Evolutionary conservation across 2,329 filamentous ascomycete species (phyloP).

Genomic region (Diaporthe amygdali): DNA sequence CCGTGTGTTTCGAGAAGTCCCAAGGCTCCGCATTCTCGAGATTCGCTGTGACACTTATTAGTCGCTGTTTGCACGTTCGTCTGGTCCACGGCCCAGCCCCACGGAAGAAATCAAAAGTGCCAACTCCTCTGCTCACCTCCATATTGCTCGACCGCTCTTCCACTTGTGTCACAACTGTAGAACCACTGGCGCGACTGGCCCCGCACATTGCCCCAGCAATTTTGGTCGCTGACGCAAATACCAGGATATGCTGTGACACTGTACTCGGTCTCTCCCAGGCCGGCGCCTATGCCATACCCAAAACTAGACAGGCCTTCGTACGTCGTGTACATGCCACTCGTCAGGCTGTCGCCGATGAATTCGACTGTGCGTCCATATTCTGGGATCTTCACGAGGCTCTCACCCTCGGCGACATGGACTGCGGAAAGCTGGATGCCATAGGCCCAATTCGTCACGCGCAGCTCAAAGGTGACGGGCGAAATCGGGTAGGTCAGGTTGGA

Average conservation of each 20-base stretch:
- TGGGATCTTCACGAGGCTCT: slow-evolving; percentile 49
- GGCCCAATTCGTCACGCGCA: slow-evolving; percentile 66
- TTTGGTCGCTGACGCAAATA: slow-evolving; percentile 59
- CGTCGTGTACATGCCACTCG: slow-evolving; percentile 61
- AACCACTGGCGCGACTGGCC: slow-evolving; percentile 63
- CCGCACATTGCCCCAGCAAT: slow-evolving; percentile 58
- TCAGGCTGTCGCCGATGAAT: slow-evolving; percentile 54
- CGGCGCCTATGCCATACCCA: slow-evolving; percentile 59
- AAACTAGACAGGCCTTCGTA: slow-evolving; percentile 64
- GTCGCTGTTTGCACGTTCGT: not conserved
- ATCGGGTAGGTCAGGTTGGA: slow-evolving; percentile 48
- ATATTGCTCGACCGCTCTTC: slow-evolving; percentile 49
- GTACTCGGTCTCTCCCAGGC: slow-evolving; percentile 63
- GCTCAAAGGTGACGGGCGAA: slow-evolving; percentile 55
- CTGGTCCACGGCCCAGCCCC: no score
- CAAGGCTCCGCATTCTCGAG: slow-evolving; percentile 47
- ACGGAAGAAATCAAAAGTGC: not conserved
- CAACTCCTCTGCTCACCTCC: slow-evolving; percentile 38
- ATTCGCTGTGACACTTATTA: not conserved
- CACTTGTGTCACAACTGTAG: slow-evolving; percentile 59
- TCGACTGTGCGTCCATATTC: slow-evolving; percentile 43
- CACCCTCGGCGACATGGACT: slow-evolving; percentile 52
- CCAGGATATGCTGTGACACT: slow-evolving; percentile 63
- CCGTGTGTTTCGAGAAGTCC: slow-evolving; percentile 47
- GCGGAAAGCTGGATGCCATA: slow-evolving; percentile 62